Conservation (phyloP, 2,329 filamentous ascomycete species). For the Huntiella decipiens region DNA sequence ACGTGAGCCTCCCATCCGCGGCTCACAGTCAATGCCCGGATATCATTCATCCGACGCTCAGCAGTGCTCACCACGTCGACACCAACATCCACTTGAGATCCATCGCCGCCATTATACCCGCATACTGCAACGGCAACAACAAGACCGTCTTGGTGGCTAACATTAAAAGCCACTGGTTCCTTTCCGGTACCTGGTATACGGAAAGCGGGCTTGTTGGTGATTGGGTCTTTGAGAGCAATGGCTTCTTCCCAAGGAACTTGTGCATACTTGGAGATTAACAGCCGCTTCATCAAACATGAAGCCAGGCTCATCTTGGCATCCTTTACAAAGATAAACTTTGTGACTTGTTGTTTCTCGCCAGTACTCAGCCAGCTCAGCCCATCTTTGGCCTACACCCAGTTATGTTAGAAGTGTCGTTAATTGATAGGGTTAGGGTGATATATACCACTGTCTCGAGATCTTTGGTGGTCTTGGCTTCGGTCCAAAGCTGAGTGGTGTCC, state of each 20-base stretch:
- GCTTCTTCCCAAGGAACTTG: constrained; percentile 42
- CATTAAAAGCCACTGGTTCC: constrained; percentile 46
- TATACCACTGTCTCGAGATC: constrained; percentile 29
- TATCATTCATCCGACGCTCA: constrained; percentile 47
- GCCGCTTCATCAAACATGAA: constrained; percentile 56
- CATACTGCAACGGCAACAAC: constrained; percentile 44
- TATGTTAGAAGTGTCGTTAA: background rate
- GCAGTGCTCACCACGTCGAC: constrained; percentile 59
- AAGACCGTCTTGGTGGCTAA: constrained; percentile 60
- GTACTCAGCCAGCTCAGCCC: constrained; percentile 32
- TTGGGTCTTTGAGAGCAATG: constrained; percentile 31
- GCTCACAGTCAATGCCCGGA: constrained; percentile 31
- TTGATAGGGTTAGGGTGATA: constrained; percentile 4
- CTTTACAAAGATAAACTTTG: constrained; percentile 44
- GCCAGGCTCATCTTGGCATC: constrained; percentile 59
- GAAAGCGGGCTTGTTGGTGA: constrained; percentile 35
- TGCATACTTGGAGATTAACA: constrained; percentile 41
- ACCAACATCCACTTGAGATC: constrained; percentile 33
- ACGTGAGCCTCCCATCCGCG: constrained; percentile 50
- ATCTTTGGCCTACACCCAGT: constrained; percentile 27
- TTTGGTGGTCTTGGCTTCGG: constrained; percentile 28
- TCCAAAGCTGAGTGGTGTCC: constrained; percentile 40
- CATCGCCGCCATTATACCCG: constrained; percentile 14
- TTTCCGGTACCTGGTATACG: constrained; percentile 25
- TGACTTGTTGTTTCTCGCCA: constrained; percentile 36